phyloP scores from a whole-genome alignment of 2,329 filamentous ascomycete genomes.

The Pseudocercospora vitis region DNA sequence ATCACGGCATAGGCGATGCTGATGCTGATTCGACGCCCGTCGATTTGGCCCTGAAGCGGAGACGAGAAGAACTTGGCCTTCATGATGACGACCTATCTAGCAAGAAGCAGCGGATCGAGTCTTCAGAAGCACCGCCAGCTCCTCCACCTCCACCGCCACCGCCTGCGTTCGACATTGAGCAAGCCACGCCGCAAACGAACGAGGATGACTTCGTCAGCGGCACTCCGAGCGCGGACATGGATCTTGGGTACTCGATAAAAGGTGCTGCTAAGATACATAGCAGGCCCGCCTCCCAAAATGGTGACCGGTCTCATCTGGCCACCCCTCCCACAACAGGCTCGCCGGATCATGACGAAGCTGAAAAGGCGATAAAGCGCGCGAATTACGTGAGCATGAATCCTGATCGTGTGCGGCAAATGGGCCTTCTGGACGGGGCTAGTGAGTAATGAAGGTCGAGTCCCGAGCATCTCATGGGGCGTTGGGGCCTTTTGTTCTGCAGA shows the following conservation, averaged over 20 bases:
- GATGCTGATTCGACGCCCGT: conserved; percentile 28
- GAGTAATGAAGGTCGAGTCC: conserved; percentile 15
- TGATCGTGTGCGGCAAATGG: conserved; percentile 39
- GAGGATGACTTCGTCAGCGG: conserved; percentile 18
- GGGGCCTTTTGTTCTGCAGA: neutral
- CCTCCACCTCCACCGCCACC: conserved; percentile 45
- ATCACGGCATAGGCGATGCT: conserved; percentile 32
- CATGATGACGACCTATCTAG: conserved; percentile 35
- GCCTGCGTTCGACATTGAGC: conserved; percentile 25
- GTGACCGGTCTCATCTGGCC: conserved; percentile 46
- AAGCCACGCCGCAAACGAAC: conserved; percentile 15
- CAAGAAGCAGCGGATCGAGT: conserved; percentile 36
- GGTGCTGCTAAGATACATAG: conserved; percentile 28
- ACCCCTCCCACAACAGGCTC: conserved; percentile 44
- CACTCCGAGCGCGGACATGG: conserved; percentile 16
- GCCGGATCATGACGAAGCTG: conserved; percentile 36
- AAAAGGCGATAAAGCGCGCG: conserved; percentile 29
- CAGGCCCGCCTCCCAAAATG: conserved; percentile 21
- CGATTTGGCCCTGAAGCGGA: conserved; percentile 30
- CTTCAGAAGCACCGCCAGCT: conserved; percentile 33
- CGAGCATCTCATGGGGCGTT: neutral
- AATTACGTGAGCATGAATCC: conserved; percentile 39
- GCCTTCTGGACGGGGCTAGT: conserved; percentile 30
- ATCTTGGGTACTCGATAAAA: conserved; percentile 33
- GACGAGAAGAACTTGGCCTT: conserved; percentile 35